These are phyloP conservation scores for Kwoniella europaea DNA, from an alignment of 768 basidiomycete species.

Conservation along the genomic window DNA sequence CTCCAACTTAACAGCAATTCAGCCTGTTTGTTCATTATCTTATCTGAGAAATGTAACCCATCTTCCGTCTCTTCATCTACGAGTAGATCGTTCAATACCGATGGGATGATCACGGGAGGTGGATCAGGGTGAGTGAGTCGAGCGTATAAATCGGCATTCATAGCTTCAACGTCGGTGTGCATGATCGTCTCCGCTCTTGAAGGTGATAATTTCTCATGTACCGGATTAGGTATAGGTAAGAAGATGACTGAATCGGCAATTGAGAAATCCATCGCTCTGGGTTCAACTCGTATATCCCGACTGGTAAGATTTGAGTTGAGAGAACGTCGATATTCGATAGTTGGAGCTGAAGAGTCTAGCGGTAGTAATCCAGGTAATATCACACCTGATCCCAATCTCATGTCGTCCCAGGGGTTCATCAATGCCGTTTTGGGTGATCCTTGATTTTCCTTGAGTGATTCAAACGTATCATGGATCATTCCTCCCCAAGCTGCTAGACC, in stretches of 20 bases:
- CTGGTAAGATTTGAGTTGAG: constrained; percentile 6
- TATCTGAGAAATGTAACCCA: constrained; percentile 77
- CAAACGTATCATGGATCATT: constrained; percentile 71
- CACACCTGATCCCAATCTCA: constrained; percentile 38
- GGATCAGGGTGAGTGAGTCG: constrained; percentile 62
- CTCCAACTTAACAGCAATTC: constrained; percentile 76
- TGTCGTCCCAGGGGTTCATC: constrained; percentile 47
- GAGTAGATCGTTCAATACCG: constrained; percentile 80
- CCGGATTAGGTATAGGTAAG: constrained; percentile 75
- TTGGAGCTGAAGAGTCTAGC: background rate
- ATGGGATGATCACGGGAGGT: constrained; percentile 67
- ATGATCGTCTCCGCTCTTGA: constrained; percentile 73
- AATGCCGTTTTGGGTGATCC: constrained; percentile 45
- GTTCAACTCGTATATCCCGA: constrained; percentile 5
- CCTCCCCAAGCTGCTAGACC: constrained; percentile 79
- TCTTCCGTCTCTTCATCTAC: constrained; percentile 76
- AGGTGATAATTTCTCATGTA: constrained; percentile 69
- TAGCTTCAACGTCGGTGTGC: constrained; percentile 79
- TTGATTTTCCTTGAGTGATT: constrained; percentile 55
- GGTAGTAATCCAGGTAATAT: constrained; percentile 33
- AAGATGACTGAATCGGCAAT: constrained; percentile 77
- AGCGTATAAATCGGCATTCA: constrained; percentile 84
- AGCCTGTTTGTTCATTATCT: constrained; percentile 71
- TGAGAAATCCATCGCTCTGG: constrained; percentile 26
- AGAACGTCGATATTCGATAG: constrained; percentile 13